A percentile compares a stretch with the other conserved stretches of the same genome.
Conservation (phyloP, 129 eudicot genomes). For the Centrapalus pauciflorus region DNA sequence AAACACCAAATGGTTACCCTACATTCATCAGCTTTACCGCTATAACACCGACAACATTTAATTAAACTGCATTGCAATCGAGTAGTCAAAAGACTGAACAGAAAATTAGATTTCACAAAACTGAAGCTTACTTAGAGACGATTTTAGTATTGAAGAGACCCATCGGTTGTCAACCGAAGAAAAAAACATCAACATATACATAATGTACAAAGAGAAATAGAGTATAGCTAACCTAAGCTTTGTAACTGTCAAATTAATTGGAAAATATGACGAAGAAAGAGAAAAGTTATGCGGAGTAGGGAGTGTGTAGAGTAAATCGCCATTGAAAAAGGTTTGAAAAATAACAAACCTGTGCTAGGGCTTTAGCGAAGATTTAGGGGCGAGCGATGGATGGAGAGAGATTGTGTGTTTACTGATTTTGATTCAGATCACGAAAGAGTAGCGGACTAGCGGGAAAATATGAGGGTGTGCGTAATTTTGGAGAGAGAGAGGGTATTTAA, state of each 20-base stretch:
- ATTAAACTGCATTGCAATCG: constrained; percentile 14
- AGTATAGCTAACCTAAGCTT: constrained; percentile 9
- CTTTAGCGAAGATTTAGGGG: constrained; percentile 32
- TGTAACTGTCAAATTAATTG: constrained; percentile 29
- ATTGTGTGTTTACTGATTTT: not conserved
- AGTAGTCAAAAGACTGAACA: constrained; percentile 5
- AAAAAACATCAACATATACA: not conserved
- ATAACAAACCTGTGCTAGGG: constrained; percentile 31
- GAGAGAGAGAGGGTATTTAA: constrained; percentile 14
- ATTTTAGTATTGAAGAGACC: not conserved
- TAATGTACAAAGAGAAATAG: not conserved
- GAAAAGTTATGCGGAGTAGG: not conserved
- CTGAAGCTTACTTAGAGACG: not conserved
- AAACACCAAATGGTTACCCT: constrained; percentile 10
- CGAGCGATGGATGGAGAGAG: constrained; percentile 12
- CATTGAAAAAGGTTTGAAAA: constrained; percentile 16
- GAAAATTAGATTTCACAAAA: not conserved
- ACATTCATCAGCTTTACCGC: not conserved
- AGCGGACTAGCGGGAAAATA: constrained; percentile 29
- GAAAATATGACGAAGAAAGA: not conserved
- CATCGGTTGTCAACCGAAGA: constrained; percentile 6
- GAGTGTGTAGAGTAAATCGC: not conserved
- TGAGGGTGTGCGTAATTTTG: not conserved
- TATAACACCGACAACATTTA: not conserved
- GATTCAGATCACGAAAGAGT: constrained; percentile 25